Percentiles rank a stretch among this genome's conserved stretches.
Evolutionary conservation across 768 basidiomycete species (phyloP).

Genomic region (Clitopilus passeckerianus): DNA sequence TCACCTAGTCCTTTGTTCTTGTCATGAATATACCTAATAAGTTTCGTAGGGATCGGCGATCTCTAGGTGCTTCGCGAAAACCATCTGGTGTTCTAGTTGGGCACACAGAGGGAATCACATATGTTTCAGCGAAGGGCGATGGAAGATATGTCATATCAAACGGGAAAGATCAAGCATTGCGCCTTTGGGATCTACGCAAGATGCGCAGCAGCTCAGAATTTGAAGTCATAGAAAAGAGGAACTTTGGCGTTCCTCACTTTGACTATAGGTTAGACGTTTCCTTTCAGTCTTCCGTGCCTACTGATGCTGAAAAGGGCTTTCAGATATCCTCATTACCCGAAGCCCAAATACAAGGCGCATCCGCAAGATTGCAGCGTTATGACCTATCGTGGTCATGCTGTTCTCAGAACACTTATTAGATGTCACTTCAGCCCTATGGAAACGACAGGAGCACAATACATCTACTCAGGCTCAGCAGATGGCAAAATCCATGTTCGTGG

Average conservation of each 20-base stretch:
- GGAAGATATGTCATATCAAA: slow-evolving; percentile 95
- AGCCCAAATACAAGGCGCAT: slow-evolving; percentile 58
- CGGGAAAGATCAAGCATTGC: slow-evolving; percentile 90
- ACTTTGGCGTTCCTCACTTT: slow-evolving; percentile 57
- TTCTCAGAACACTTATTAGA: slow-evolving; percentile 87
- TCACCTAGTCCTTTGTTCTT: slow-evolving; percentile 35
- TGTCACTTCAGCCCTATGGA: slow-evolving; percentile 94
- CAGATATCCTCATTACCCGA: slow-evolving; percentile 61
- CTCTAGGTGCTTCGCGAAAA: slow-evolving; percentile 50
- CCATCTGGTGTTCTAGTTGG: slow-evolving; percentile 94
- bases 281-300: background rate
- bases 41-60: slow-evolving; percentile 47
- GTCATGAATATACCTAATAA: slow-evolving; percentile 27
- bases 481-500: slow-evolving; percentile 73
- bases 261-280: slow-evolving; percentile 72
- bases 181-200: slow-evolving; percentile 91
- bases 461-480: slow-evolving; percentile 91
- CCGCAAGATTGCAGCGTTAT: slow-evolving; percentile 92
- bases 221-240: slow-evolving; percentile 40
- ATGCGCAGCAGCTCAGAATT: slow-evolving; percentile 78
- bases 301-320: background rate
- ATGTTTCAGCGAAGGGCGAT: slow-evolving; percentile 93
- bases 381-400: slow-evolving; percentile 90
- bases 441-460: slow-evolving; percentile 88
- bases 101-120: slow-evolving; percentile 94